Conservation (phyloP, 1,284 basidiomycete genomes). For the Apiotrichum sp. region DNA sequence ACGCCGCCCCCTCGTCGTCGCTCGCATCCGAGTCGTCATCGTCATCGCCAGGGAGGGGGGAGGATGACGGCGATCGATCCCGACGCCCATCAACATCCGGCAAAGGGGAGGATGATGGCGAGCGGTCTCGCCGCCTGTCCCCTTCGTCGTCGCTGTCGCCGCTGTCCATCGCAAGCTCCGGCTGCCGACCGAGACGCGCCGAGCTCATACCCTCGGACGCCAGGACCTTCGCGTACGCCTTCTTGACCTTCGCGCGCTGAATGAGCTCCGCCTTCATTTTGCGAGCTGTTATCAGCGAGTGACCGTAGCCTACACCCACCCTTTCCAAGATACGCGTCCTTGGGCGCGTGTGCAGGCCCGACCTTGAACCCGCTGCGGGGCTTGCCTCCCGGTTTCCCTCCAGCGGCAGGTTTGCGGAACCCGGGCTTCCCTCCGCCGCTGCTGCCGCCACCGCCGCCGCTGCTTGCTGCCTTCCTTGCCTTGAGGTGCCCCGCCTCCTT, state of each 20-base stretch:
- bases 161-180: background rate
- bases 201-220: conserved; percentile 46
- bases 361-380: conserved; percentile 33
- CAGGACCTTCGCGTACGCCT: conserved; percentile 50
- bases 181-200: conserved; percentile 26
- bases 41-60: conserved; percentile 3
- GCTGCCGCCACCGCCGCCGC: no score
- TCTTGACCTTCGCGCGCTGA: conserved; percentile 52
- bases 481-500: conserved; percentile 28
- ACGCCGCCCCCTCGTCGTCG: conserved; percentile 8
- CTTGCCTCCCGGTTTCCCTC: conserved; percentile 1
- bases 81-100: background rate
- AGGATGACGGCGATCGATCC: conserved; percentile 1
- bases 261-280: conserved; percentile 53
- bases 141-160: no score
- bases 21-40: conserved; percentile 1
- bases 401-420: background rate
- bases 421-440: background rate
- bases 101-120: conserved; percentile 4
- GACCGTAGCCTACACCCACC: conserved; percentile 22
- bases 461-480: conserved; percentile 9
- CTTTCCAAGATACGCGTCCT: conserved; percentile 48
- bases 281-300: conserved; percentile 37
- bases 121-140: background rate
- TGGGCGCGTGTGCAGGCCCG: conserved; percentile 39